Base-by-base conservation (phyloP, 208 protist genomes). In the Trypanosoma theileri region DNA sequence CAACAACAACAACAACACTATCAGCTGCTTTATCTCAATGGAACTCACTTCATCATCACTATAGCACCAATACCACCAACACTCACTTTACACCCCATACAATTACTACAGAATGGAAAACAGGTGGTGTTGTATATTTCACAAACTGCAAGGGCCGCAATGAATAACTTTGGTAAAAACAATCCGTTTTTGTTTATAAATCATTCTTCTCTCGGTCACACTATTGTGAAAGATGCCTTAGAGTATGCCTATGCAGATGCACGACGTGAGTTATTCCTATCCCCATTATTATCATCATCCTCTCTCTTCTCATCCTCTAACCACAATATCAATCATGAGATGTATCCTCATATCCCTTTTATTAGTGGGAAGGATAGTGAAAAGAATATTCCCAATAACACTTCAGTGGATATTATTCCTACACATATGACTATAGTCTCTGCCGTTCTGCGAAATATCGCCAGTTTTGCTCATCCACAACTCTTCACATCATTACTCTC, bases 401-500 rank as follows among this genome's bases (percentile, higher is more conserved):
- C 28, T 35, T n/a, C n/a, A n/a, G 28, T 35, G 1, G 6, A 35
- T 35, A 1, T 35, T 35, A 35, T 35, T 35, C 28, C 28, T 35
- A 6, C 28, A 35, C 28, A 35, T 35, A 35, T 35, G 1, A 63
- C 69, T 14, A 74, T 78, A 42, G 77, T 71, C 9, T 57, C 58
- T 31, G 21, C 46, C 3, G 75, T 83, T 35, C 66, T 85, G 21
- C 58, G 63, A 35, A 42, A 66, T n/a, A 35, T 70, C 1, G 74
- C 63, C 8, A 35, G 26, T 6, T 55, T 4, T 17, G 72, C 69
- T 14, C 67, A 80, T 35, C 50, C 65, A 0, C 46, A 69, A 10
- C 16, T 85, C 4, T 89, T 79, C 50, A 68, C 61, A 24, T 77
- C 73, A 2, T 41, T 81, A 3, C 60, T 89, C 8, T 55, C 59